Evolutionary conservation across 805 yeast genomes (phyloP), one percentile per base, ranked within the genome.

Genomic region (Kodamaea neixiangensis): DNA sequence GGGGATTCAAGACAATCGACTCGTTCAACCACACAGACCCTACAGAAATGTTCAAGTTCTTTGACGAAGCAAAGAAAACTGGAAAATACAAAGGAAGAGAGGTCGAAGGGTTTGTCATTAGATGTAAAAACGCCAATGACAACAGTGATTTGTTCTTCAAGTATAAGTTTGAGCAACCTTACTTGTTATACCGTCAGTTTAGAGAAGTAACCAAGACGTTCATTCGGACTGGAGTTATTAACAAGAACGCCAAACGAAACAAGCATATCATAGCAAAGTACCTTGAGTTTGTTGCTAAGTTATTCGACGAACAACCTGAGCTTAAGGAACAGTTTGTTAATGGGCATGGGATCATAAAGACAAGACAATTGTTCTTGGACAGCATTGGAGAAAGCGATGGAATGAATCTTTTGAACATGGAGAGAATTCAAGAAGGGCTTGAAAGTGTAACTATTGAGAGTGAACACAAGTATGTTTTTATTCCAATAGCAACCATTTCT

Each of bases 111-210:
- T 94, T 93, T 72, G 99, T 94, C 1, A 76, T 94, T 3, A 77
- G 99, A 49, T 82, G 92, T 58, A 75, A 77, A 43, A 51, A 7
- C 10, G 5, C 58, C 6, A 55, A 53, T 14, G 53, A 44, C 14
- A 49, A 39, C 9, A 31, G 34, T 10, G 88, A 85, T 55, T 90
- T 79, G 60, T 89, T 93, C 67, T 94, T 91, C 81, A 94, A 94
- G 69, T 94, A 75, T 72, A 94, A 94, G 67, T 94, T 94, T 66
- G 96, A 91, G 58, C 96, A 94, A 68, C 99, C 99, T 0, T 94
- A 94, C 64, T 70, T 91, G 42, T 78, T 94, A 78, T 94, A 91
- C 66, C 78, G 99, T 52, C 89, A 87, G 59, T 83, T 96, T 81
- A 78, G 99, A 57, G 98, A 94, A 61, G 87, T 83, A 1, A 90